Conservation (phyloP, 139 green algal species). For the Ettlia oleoabundans region DNA sequence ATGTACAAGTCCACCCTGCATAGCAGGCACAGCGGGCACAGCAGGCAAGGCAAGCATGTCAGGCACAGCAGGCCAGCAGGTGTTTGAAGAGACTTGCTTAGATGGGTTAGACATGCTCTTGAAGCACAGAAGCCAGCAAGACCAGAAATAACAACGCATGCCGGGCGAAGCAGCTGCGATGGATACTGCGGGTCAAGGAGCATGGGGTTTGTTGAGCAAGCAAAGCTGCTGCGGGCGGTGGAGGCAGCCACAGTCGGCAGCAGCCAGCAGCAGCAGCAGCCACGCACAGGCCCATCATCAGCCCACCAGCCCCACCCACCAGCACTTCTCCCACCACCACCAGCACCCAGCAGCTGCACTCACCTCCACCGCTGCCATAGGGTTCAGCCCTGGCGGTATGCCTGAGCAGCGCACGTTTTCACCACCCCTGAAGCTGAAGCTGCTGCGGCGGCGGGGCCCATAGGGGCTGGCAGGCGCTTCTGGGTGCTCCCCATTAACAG, state of each 20-base stretch:
- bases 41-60: background rate
- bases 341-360: background rate
- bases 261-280: background rate
- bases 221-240: no score
- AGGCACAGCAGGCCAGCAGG: background rate
- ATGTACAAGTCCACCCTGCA: background rate
- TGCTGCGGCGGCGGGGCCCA: background rate
- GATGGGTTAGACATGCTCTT: no score
- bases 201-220: no score
- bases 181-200: no score
- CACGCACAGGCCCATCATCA: background rate
- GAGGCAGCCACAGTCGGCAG: no score
- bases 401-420: background rate
- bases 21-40: background rate
- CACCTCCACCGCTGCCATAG: background rate
- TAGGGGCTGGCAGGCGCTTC: background rate
- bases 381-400: constrained; percentile 18
- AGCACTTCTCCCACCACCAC: no score
- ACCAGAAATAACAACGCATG: no score
- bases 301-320: no score
- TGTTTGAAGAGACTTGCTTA: no score
- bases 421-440: background rate
- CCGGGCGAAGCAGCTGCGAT: no score
- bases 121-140: no score
- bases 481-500: no score